A percentile compares a stretch with the other conserved stretches of the same genome.
Conservation (phyloP, 225 moss, liverwort and hornwort genomes). For the Climacium dendroides region DNA sequence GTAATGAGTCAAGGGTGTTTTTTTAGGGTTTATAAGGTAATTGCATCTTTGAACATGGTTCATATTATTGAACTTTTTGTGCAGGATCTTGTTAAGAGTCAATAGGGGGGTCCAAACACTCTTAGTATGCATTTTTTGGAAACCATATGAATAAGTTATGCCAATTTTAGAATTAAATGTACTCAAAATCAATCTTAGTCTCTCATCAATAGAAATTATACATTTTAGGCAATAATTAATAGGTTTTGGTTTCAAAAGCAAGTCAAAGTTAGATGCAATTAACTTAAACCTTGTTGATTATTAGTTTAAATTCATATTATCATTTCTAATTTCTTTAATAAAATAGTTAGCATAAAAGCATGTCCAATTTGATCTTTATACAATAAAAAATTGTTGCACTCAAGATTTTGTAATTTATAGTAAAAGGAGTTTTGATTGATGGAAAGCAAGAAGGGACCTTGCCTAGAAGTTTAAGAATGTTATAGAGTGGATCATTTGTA, state of each 20-base stretch:
- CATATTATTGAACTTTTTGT: neutral
- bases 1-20: rapidly evolving
- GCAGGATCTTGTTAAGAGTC: neutral
- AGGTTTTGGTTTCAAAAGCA: neutral
- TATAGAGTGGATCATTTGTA: neutral
- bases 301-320: neutral
- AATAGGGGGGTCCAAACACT: neutral
- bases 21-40: neutral
- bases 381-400: neutral
- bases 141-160: neutral
- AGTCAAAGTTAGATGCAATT: neutral
- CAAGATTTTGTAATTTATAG: neutral
- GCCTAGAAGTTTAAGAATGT: neutral
- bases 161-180: neutral
- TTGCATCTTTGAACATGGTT: neutral
- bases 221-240: neutral
- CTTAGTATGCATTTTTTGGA: neutral
- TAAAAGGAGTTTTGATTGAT: neutral
- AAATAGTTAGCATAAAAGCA: neutral
- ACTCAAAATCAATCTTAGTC: neutral
- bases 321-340: neutral
- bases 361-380: neutral
- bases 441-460: neutral
- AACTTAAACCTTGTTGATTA: neutral
- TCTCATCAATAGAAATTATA: neutral